Base-by-base conservation (phyloP, 306 rosid species). In the Prosopis cineraria region DNA sequence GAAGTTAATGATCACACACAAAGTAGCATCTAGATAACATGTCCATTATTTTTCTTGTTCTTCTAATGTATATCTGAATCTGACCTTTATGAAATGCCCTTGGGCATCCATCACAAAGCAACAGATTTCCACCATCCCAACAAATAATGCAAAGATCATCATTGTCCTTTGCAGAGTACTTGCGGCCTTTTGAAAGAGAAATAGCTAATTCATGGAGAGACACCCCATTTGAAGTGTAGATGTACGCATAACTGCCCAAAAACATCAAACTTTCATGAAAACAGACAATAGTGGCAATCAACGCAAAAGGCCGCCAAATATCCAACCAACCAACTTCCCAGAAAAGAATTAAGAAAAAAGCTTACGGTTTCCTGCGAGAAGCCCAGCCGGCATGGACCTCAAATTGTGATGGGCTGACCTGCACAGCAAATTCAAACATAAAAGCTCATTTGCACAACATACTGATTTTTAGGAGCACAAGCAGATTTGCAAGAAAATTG, bases 341-440 rank as follows among this genome's bases (percentile, higher is more conserved):
- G 27, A 41, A 24, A 40, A 52, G 34, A 47, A n/a, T 39, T 58
- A 43, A 58, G 9, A 29, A 50, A 73, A 78, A 63, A 77, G 84
- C 96, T 90, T 84, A 94, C 97, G 98, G 98, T 80, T 94, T 94
- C 86, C 81, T 89, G 80, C 97, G 95, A 74, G 98, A 81, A 68
- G 97, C 90, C 92, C 98, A 94, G 52, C 98, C 98, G 63, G 97
- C 98, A 82, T 94, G 98, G 79, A 85, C 92, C 86, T 94, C 98
- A 78, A 94, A 94, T 84, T 90, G 97, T 17, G 98, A 94, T 75
- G 98, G 97, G 76, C 98, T 94, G 79, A 94, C 86, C 98, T 94
- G 95, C 89, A 88, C 41, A 84, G 62, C 25, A 65, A 65, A 43
- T 63, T 73, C 62, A 71, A 71, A 74, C 55, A 72, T 53, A 48